Conservation (phyloP, 371 early-diverging fungal genomes). For the Mucor indicus region DNA sequence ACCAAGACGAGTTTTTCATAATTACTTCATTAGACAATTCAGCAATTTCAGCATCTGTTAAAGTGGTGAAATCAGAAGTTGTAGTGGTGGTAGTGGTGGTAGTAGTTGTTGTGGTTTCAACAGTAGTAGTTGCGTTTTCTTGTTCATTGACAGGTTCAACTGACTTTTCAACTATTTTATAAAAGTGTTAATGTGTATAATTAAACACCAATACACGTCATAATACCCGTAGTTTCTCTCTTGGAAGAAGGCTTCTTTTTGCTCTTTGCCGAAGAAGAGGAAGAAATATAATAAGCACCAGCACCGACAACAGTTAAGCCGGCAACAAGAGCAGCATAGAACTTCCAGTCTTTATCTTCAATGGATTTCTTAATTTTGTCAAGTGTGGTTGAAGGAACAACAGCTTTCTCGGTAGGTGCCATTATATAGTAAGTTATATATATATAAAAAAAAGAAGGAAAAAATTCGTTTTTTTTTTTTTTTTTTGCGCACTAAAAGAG, state of each 20-base stretch:
- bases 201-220: neutral
- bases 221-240: slow-evolving; percentile 12
- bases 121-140: slow-evolving; percentile 2
- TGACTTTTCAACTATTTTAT: neutral
- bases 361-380: slow-evolving; percentile 58
- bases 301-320: slow-evolving; percentile 65
- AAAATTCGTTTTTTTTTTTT: too few relatives aligned
- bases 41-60: slow-evolving; percentile 62
- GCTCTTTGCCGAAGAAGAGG: slow-evolving; percentile 10
- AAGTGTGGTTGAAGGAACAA: slow-evolving; percentile 1
- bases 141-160: slow-evolving; percentile 3
- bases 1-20: neutral
- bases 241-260: slow-evolving; percentile 24
- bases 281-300: slow-evolving; percentile 63
- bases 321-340: slow-evolving; percentile 68
- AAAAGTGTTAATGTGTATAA: neutral
- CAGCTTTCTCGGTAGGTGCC: slow-evolving; percentile 10
- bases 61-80: slow-evolving; percentile 41
- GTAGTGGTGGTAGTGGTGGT: slow-evolving; percentile 12
- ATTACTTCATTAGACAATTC: slow-evolving; percentile 50
- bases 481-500: too few relatives aligned
- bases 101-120: slow-evolving; percentile 8
- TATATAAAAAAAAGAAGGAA: too few relatives aligned
- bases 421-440: too few relatives aligned
- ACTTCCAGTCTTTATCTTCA: slow-evolving; percentile 78